Base-by-base conservation (phyloP, 352 stramenopile species). In the Chrysophaeum taylorii region DNA sequence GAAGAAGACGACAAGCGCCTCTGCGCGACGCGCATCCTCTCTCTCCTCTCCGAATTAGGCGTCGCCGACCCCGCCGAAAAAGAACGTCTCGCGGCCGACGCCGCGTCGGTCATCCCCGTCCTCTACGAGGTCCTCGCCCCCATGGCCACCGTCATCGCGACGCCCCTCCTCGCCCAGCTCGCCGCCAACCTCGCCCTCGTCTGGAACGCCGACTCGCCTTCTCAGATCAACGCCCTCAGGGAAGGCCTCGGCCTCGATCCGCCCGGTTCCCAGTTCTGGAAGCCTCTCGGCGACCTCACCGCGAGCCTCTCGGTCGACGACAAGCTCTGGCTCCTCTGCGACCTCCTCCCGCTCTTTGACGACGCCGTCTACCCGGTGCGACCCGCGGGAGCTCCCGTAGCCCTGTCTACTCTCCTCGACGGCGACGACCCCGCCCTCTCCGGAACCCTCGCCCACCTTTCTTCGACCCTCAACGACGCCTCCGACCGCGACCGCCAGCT, bases 1-100 rank as follows among this genome's bases (percentile, higher is more conserved):
- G 57, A 66, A 23, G 57, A 66, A 23, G 57, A 66, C 57, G 57
- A 66, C 35, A 66, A 66, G 57, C 57, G 50, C 4, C 50, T 62
- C n/a, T 62, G 15, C 27, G 50, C 15, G 50, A 62, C 15, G 1
- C 25, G 50, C 4, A 62, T 62, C 50, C 15, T 62, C 50, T 25
- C 4, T 21, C 2, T 36, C n/a, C 25, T 54, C 45, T 12, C 18
- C 45, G 21, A 54, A 25, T 12, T 31, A 25, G 21, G 45, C 45
- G 45, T 27, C 45, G 45, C 45, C 18, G 45, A 25, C 18, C 12
- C 12, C 39, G 39, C 12, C 39, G 39, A 45, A 12, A 21, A 45
- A 12, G 57, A 42, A 36, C 33, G 33, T 5, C 31, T 25, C 16
- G 57, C 33, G 31, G 57, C 57, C 33, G 0, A 25, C 12, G 57